phyloP scores from a whole-genome alignment of 2,329 filamentous ascomycete species.

The Trichoderma pleuroti region DNA sequence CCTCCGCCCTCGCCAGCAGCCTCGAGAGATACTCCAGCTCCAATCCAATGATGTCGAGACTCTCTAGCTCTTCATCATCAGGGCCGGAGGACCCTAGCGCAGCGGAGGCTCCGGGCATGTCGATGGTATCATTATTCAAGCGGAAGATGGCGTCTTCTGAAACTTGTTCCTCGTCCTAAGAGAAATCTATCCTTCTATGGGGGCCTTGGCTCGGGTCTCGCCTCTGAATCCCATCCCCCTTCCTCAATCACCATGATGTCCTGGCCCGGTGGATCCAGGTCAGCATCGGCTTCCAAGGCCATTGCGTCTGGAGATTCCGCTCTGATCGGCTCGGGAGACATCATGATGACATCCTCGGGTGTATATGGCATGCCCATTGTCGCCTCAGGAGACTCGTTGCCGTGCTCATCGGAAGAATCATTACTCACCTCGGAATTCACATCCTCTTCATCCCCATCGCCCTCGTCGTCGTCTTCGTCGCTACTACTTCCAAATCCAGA shows the following conservation, averaged over 20 bases:
- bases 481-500: constrained; percentile 93
- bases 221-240: background rate
- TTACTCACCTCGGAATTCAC: constrained; percentile 63
- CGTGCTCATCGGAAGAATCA: constrained; percentile 35
- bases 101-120: constrained; percentile 4
- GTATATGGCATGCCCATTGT: constrained; percentile 28
- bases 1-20: constrained; percentile 24
- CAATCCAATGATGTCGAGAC: constrained; percentile 30
- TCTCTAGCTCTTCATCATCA: constrained; percentile 27
- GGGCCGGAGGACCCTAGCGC: background rate
- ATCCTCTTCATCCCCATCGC: constrained; percentile 79
- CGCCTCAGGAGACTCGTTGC: constrained; percentile 28
- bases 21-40: constrained; percentile 29
- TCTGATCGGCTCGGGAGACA: constrained; percentile 30
- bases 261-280: background rate
- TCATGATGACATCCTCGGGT: constrained; percentile 33
- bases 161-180: constrained; percentile 4
- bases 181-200: constrained; percentile 12
- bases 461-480: constrained; percentile 93
- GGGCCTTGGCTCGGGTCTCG: background rate
- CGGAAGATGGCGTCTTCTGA: constrained; percentile 1
- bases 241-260: constrained; percentile 8
- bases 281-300: constrained; percentile 18
- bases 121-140: constrained; percentile 13
- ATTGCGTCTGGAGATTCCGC: constrained; percentile 25